phyloP scores from a whole-genome alignment of 768 basidiomycete species.

The Exidia glandulosa region DNA sequence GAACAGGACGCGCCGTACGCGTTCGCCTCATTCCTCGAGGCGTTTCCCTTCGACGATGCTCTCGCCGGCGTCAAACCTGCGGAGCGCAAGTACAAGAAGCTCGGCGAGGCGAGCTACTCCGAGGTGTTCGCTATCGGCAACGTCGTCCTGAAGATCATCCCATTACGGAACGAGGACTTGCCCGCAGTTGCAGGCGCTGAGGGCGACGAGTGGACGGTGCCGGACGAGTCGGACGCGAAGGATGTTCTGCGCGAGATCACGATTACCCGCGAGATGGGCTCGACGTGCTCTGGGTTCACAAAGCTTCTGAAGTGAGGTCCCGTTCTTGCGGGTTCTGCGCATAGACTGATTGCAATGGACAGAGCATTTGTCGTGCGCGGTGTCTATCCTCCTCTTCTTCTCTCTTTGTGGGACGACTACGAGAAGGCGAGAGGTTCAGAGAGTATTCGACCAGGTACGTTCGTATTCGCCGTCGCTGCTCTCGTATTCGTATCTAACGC shows the following conservation, averaged over 20 bases:
- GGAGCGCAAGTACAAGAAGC: constrained; percentile 53
- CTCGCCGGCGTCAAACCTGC: constrained; percentile 14
- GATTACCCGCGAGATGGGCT: constrained; percentile 67
- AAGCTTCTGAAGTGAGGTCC: constrained; percentile 41
- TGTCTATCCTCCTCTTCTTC: constrained; percentile 64
- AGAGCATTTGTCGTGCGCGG: constrained; percentile 84
- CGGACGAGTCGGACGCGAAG: constrained; percentile 58
- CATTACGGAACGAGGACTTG: constrained; percentile 44
- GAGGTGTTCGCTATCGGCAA: constrained; percentile 90
- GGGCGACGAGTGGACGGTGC: constrained; percentile 38
- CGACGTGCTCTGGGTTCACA: constrained; percentile 67
- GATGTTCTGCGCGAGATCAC: constrained; percentile 75
- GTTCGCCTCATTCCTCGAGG: constrained; percentile 74
- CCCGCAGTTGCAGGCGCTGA: constrained; percentile 5
- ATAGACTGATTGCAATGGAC: background rate
- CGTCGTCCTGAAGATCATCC: constrained; percentile 85
- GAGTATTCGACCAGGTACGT: constrained; percentile 72
- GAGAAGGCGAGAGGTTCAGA: constrained; percentile 65
- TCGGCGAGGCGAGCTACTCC: constrained; percentile 94
- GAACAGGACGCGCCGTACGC: constrained; percentile 53
- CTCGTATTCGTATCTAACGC: constrained; percentile 1
- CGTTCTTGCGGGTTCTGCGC: background rate
- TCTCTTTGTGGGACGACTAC: constrained; percentile 84
- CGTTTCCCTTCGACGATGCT: constrained; percentile 65
- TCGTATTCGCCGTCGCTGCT: constrained; percentile 3